phyloP scores from a whole-genome alignment of 1,284 basidiomycete genomes.

The Ustilago loliicola region DNA sequence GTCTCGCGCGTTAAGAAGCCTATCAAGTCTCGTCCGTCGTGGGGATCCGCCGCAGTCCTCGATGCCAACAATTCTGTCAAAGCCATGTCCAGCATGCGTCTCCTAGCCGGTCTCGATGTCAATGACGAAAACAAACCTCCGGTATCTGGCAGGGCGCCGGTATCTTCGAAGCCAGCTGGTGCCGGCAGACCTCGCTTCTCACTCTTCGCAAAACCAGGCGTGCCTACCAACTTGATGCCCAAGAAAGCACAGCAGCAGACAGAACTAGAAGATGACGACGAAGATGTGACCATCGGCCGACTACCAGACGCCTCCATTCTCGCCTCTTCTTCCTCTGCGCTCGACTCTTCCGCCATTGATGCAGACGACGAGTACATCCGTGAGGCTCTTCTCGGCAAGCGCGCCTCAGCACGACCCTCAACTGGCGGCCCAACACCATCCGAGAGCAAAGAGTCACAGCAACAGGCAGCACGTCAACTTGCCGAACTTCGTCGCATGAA shows the following conservation, averaged over 20 bases:
- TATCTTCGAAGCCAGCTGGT: conserved; percentile 10
- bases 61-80: conserved; percentile 38
- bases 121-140: conserved; percentile 50
- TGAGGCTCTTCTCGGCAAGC: conserved; percentile 46
- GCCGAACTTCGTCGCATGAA: conserved; percentile 62
- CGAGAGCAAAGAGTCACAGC: conserved; percentile 51
- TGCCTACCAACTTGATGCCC: conserved; percentile 40
- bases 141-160: conserved; percentile 22
- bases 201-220: conserved; percentile 51
- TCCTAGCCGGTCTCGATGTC: conserved; percentile 39
- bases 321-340: conserved; percentile 14
- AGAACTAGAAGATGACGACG: conserved; percentile 42
- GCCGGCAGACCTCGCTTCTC: conserved; percentile 41
- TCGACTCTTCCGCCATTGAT: conserved; percentile 8
- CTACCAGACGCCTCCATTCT: conserved; percentile 25
- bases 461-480: conserved; percentile 58
- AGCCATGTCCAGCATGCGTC: conserved; percentile 45
- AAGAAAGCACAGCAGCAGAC: conserved; percentile 26
- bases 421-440: conserved; percentile 32
- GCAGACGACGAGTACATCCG: conserved; percentile 56
- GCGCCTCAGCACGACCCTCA: conserved; percentile 32
- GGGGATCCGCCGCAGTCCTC: conserved; percentile 45
- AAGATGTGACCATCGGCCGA: conserved; percentile 29
- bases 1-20: conserved; percentile 26
- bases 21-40: conserved; percentile 43